These are phyloP conservation scores for Amyloporia xantha DNA, from an alignment of 768 basidiomycete species.

Conservation along the genomic window DNA sequence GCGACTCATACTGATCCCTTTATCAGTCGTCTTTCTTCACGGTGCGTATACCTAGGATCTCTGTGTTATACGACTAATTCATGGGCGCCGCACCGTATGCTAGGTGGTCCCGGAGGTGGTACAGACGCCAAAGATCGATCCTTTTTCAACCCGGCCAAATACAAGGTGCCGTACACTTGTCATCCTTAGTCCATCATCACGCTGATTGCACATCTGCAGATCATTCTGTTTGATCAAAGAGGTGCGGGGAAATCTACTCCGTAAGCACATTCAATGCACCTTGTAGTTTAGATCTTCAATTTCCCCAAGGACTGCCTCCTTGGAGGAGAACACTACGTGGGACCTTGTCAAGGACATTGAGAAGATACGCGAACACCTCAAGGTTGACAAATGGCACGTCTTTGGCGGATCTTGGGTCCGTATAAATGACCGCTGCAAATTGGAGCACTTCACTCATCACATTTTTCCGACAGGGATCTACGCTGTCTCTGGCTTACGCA, in stretches of 20 bases:
- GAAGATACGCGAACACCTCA: slow-evolving; percentile 65
- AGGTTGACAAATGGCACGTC: slow-evolving; percentile 85
- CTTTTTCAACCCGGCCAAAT: slow-evolving; percentile 82
- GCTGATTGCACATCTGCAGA: slow-evolving; percentile 32
- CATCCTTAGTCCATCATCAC: not conserved
- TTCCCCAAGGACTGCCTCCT: slow-evolving; percentile 9
- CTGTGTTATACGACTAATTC: not conserved
- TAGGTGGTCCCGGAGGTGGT: slow-evolving; percentile 81
- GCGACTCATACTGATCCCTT: not conserved
- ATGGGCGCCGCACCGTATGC: not conserved
- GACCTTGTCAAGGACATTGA: slow-evolving; percentile 90
- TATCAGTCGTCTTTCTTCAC: slow-evolving; percentile 70
- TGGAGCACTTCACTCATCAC: not conserved
- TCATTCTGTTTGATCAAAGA: slow-evolving; percentile 85
- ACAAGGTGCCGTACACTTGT: slow-evolving; percentile 45
- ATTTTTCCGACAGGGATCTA: slow-evolving; percentile 58
- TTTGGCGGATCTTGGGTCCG: slow-evolving; percentile 91
- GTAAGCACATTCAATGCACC: slow-evolving; percentile 42
- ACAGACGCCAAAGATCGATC: slow-evolving; percentile 56
- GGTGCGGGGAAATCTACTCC: slow-evolving; percentile 85
- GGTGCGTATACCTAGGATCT: slow-evolving; percentile 47
- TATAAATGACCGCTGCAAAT: slow-evolving; percentile 1
- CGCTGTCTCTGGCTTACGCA: slow-evolving; percentile 79
- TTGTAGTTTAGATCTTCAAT: too few species aligned
- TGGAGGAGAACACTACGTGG: slow-evolving; percentile 92